Base-by-base conservation (phyloP, 108 stramenopile genomes). In the Fragilaria radians region DNA sequence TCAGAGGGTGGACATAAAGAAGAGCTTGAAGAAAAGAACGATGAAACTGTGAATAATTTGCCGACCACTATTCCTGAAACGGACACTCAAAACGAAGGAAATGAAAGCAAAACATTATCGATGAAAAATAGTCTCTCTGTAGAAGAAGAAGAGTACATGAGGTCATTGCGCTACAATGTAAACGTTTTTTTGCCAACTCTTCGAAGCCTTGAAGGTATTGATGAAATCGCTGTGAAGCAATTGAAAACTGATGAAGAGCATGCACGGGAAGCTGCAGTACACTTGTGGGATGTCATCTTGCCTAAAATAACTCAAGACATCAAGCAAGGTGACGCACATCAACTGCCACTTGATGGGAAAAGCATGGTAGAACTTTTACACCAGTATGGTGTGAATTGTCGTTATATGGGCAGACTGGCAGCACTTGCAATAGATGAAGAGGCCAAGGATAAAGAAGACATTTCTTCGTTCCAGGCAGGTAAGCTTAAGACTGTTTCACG, bases 381-480 rank as follows among this genome's bases (percentile, higher is more conserved):
- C 59, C 78, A 86, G 32, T 48, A 77, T 48, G 98, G 98, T 30
- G 72, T 99, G 55, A 99, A 99, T 65, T 82, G 96, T 63, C 83
- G 98, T 5, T 97, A 99, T 67, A 65, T 97, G 5, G 98, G 98
- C 7, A 73, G 78, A 21, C 70, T 99, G 28, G 95, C 95, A 23
- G 55, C 58, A 28, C 52, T 95, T 29, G 94, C 97, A 11, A 64
- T 34, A 32, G 67, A 71, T 11, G 88, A 96, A 73, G 97, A 92
- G 70, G 69, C 68, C 63, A 72, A 67, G n/a, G 85, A 88, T 51
- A 25, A 50, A 18, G 74, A 83, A 31, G 70, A 59, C 2, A 71
- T 79, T 55, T 65, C 70, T 19, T 67, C 34, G 4, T 58, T 67
- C 11, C 76, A 79, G 55, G 57, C 68, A 33, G 72, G 78, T 42